These are phyloP conservation scores for Psilocybe tampanensis DNA, from an alignment of 768 basidiomycete genomes.

Conservation along the genomic window DNA sequence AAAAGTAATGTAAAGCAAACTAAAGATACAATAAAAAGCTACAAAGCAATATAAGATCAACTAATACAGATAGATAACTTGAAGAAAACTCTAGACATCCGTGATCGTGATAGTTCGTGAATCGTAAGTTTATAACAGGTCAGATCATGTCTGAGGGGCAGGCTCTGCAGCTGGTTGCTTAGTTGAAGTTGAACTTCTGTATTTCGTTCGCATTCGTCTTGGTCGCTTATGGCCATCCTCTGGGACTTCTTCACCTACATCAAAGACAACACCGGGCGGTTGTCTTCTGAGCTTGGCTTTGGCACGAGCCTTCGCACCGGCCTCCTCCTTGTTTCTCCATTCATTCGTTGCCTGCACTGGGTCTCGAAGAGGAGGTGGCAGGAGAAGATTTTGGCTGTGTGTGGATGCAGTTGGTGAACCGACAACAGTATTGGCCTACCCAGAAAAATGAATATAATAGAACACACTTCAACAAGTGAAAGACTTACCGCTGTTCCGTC, in stretches of 20 bases:
- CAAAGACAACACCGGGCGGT: conserved; percentile 70
- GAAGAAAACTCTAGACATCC: background rate
- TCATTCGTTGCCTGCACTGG: conserved; percentile 63
- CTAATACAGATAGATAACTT: background rate
- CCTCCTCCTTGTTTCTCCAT: conserved; percentile 72
- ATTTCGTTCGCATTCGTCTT: conserved; percentile 11
- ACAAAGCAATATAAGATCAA: background rate
- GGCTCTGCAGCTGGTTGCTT: conserved; percentile 65
- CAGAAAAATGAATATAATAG: background rate
- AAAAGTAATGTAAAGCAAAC: no score
- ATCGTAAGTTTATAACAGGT: background rate
- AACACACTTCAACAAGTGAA: conserved; percentile 12
- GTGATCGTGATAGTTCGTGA: background rate
- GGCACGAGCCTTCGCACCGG: conserved; percentile 41
- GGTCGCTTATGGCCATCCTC: conserved; percentile 35
- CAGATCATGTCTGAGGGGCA: background rate
- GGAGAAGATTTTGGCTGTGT: conserved; percentile 53
- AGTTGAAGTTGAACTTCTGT: conserved; percentile 5
- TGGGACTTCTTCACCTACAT: conserved; percentile 55
- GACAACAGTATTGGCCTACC: conserved; percentile 68
- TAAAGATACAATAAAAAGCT: background rate
- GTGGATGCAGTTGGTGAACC: conserved; percentile 77
- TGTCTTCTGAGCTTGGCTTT: conserved; percentile 41
- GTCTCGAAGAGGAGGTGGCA: conserved; percentile 66
- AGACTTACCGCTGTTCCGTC: conserved; percentile 78